phyloP scores from a whole-genome alignment of 1,139 yeast species.

The Spathaspora jeffriesii region DNA sequence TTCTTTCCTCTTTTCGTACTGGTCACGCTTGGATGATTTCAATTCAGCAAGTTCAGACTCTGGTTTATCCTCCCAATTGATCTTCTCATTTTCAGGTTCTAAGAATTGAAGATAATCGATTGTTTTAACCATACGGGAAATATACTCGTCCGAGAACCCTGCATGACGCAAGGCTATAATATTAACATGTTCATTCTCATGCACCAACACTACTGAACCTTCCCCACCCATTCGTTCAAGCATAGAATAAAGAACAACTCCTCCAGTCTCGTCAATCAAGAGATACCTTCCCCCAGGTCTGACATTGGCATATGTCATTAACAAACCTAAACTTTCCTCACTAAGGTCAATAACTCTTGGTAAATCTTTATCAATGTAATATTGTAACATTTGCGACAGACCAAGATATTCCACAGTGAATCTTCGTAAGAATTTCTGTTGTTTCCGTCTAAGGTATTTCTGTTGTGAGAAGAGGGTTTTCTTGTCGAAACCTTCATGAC shows the following conservation, averaged over 20 bases:
- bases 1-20: slow-evolving; percentile 65
- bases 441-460: slow-evolving; percentile 87
- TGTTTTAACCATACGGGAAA: slow-evolving; percentile 60
- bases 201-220: slow-evolving; percentile 76
- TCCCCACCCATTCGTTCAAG: slow-evolving; percentile 87
- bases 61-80: slow-evolving; percentile 49
- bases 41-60: slow-evolving; percentile 55
- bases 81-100: slow-evolving; percentile 68
- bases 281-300: slow-evolving; percentile 89
- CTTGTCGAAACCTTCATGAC: slow-evolving; percentile 85
- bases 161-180: slow-evolving; percentile 69
- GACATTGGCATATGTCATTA: slow-evolving; percentile 77
- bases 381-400: slow-evolving; percentile 73
- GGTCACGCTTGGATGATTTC: slow-evolving; percentile 62
- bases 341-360: slow-evolving; percentile 78
- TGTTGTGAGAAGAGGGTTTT: slow-evolving; percentile 91
- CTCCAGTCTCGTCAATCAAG: slow-evolving; percentile 90
- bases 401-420: slow-evolving; percentile 82
- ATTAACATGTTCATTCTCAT: slow-evolving; percentile 93
- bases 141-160: slow-evolving; percentile 55
- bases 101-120: slow-evolving; percentile 79
- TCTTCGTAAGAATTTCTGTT: slow-evolving; percentile 83
- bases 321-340: slow-evolving; percentile 76
- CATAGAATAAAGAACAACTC: slow-evolving; percentile 78
- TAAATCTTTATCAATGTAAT: slow-evolving; percentile 72